phyloP scores from a whole-genome alignment of 2,329 filamentous ascomycete genomes.

The Cadophora sp. region DNA sequence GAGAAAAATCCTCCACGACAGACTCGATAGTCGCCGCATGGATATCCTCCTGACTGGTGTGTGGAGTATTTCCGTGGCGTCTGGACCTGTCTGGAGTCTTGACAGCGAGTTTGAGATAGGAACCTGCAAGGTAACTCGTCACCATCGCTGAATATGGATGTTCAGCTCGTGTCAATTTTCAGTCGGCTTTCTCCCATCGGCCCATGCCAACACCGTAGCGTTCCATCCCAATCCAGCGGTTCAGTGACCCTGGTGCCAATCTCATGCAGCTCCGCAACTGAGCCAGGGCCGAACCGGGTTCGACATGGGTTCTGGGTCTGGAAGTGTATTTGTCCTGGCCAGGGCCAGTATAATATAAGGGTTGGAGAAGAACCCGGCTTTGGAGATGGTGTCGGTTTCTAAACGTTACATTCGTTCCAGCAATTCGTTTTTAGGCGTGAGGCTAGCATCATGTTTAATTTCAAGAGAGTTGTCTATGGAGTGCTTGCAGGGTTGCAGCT shows the following conservation, averaged over 20 bases:
- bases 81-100: neutral
- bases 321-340: neutral
- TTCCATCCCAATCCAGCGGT: neutral
- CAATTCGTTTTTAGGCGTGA: neutral
- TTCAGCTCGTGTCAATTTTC: slow-evolving; percentile 7
- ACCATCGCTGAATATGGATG: neutral
- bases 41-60: neutral
- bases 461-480: slow-evolving; percentile 1
- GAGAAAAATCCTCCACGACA: neutral
- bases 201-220: too few relatives aligned
- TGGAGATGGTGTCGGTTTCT: too few relatives aligned
- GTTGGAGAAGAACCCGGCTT: neutral
- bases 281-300: neutral
- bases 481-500: slow-evolving; percentile 5
- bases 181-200: neutral
- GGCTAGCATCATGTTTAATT: neutral
- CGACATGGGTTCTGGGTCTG: neutral
- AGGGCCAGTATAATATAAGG: neutral
- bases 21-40: neutral
- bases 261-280: neutral
- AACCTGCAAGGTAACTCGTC: neutral
- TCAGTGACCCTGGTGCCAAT: neutral
- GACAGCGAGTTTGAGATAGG: neutral
- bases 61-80: neutral
- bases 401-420: too few relatives aligned